Conservation (phyloP, 2,329 filamentous ascomycete genomes). For the Aspergillus fijiensis region DNA sequence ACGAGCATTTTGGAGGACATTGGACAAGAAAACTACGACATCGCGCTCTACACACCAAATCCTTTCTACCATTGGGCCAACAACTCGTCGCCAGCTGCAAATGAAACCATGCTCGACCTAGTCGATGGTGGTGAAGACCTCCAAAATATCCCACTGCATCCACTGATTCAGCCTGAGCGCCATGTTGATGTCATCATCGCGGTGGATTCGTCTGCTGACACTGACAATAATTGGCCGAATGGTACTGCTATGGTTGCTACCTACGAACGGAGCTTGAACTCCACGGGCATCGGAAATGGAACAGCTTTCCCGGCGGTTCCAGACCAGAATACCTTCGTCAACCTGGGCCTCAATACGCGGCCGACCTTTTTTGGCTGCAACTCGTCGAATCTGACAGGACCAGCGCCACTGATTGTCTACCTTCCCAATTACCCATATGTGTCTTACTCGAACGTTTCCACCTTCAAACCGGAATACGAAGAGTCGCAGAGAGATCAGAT, state of each 20-base stretch:
- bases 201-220: slow-evolving; percentile 72
- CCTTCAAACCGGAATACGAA: slow-evolving; percentile 66
- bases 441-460: slow-evolving; percentile 72
- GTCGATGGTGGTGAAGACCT: slow-evolving; percentile 74
- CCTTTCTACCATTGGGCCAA: slow-evolving; percentile 68
- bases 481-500: slow-evolving; percentile 68
- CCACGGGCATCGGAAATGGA: slow-evolving; percentile 57
- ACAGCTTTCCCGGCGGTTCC: slow-evolving; percentile 70
- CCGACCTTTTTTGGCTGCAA: slow-evolving; percentile 80
- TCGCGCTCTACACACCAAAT: slow-evolving; percentile 71
- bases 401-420: slow-evolving; percentile 73
- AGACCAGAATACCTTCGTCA: slow-evolving; percentile 71
- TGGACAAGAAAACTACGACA: slow-evolving; percentile 63
- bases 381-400: slow-evolving; percentile 57
- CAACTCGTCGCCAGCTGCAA: slow-evolving; percentile 57
- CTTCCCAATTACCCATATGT: slow-evolving; percentile 83
- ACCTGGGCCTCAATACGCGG: slow-evolving; percentile 67
- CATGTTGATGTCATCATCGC: slow-evolving; percentile 76
- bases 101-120: slow-evolving; percentile 58
- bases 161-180: slow-evolving; percentile 67
- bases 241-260: slow-evolving; percentile 70
- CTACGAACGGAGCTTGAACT: slow-evolving; percentile 61
- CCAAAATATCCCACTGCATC: slow-evolving; percentile 75
- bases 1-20: slow-evolving; percentile 54
- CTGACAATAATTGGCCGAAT: slow-evolving; percentile 66